Evolutionary conservation across 495 filamentous ascomycete species (phyloP).

Genomic region (Neurospora hispaniola): DNA sequence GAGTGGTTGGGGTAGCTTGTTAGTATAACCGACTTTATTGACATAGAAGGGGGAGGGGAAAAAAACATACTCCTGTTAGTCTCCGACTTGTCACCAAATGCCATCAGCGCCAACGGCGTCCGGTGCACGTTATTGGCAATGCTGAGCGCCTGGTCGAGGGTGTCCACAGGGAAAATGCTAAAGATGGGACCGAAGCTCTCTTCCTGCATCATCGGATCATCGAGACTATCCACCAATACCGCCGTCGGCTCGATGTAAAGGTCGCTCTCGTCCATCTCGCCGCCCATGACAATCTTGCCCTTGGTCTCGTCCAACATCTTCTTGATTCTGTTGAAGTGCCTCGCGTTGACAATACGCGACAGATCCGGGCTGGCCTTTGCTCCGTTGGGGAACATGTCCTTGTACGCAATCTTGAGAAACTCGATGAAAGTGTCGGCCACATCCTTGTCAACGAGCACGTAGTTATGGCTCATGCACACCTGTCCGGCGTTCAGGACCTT

Average conservation of each 20-base stretch:
- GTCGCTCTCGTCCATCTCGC: constrained; percentile 64
- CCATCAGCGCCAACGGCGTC: constrained; percentile 72
- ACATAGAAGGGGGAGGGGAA: not conserved
- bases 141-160: constrained; percentile 69
- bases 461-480: constrained; percentile 82
- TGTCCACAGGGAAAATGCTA: constrained; percentile 61
- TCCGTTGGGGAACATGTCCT: constrained; percentile 79
- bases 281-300: constrained; percentile 80
- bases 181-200: constrained; percentile 90
- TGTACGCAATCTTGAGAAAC: constrained; percentile 57
- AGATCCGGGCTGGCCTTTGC: constrained; percentile 65
- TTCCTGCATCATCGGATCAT: constrained; percentile 66
- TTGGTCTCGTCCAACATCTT: constrained; percentile 70
- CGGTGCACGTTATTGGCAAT: constrained; percentile 65
- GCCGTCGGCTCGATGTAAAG: constrained; percentile 81
- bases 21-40: constrained; percentile 8
- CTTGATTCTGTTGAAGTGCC: constrained; percentile 76
- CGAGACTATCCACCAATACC: constrained; percentile 58
- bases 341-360: constrained; percentile 64
- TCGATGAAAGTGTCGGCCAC: constrained; percentile 62
- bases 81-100: constrained; percentile 72
- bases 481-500: constrained; percentile 82
- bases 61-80: constrained; percentile 47
- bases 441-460: constrained; percentile 68
- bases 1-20: not conserved